Evolutionary conservation across 2,329 filamentous ascomycete genomes (phyloP).

Genomic region (Fusarium agapanthi): DNA sequence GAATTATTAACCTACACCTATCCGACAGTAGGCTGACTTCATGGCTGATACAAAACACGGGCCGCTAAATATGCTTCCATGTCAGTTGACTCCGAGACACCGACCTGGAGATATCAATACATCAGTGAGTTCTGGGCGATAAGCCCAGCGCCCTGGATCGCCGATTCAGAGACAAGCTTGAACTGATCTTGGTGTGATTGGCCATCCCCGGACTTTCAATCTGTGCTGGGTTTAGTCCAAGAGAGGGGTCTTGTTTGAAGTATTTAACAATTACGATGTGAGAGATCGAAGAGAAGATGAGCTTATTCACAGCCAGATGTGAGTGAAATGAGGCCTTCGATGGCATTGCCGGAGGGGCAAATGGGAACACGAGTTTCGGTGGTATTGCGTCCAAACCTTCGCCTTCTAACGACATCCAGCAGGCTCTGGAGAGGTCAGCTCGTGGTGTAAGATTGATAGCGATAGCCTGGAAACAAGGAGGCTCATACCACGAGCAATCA

Average conservation of each 20-base stretch:
- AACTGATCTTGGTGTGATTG: slow-evolving; percentile 37
- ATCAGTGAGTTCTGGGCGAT: slow-evolving; percentile 30
- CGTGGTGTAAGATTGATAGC: slow-evolving; percentile 9
- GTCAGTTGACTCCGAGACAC: slow-evolving; percentile 29
- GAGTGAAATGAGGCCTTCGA: slow-evolving; percentile 23
- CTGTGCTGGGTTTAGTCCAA: slow-evolving; percentile 4
- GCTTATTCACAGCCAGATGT: not conserved
- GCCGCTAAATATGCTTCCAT: slow-evolving; percentile 25
- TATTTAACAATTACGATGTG: slow-evolving; percentile 15
- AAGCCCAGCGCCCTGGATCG: slow-evolving; percentile 34
- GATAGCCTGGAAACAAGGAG: slow-evolving; percentile 16
- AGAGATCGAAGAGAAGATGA: not conserved
- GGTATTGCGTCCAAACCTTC: not conserved
- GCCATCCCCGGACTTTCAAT: slow-evolving; percentile 43
- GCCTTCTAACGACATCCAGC: slow-evolving; percentile 17
- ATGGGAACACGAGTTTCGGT: not conserved
- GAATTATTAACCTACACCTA: slow-evolving; percentile 13
- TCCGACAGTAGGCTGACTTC: slow-evolving; percentile 12
- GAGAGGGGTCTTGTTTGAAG: slow-evolving; percentile 22
- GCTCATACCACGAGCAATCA: slow-evolving; percentile 35
- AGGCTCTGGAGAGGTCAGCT: not conserved
- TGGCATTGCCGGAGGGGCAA: not conserved
- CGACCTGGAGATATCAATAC: slow-evolving; percentile 18
- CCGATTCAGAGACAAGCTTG: slow-evolving; percentile 34
- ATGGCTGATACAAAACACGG: slow-evolving; percentile 14